Evolutionary conservation across 306 rosid species (phyloP), one percentile per base, ranked within the genome.

Genomic region (Hylodesmum podocarpum): DNA sequence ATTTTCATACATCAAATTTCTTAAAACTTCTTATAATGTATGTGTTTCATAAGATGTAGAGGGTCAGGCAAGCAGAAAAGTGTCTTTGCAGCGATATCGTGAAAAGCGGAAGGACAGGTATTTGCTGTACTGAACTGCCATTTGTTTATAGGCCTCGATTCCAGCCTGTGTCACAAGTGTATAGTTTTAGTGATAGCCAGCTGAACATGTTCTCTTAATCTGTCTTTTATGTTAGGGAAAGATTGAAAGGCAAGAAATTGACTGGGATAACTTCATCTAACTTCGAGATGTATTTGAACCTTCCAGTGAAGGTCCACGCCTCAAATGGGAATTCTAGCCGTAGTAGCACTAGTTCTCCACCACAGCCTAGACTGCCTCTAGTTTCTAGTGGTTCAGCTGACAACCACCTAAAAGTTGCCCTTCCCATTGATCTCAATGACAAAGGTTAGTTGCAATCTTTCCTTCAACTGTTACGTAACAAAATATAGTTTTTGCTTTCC

Each of bases 71-170:
- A 91, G 87, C 89, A 84, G 99, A 76, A 66, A 89, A 87, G 84
- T 84, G 73, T 92, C 90, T 3, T 44, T 96, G 86, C 94, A 96
- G 85, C 93, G 98, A 77, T 96, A 92, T 80, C 90, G 1, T 57
- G 98, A 92, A 81, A 96, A 96, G 91, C 85, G 91, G 70, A 96
- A 89, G 78, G 98, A 92, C 90, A 96, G 99, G 99, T 96, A 80
- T 28, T 74, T 25, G 75, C 72, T 40, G 69, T 37, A 24, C 57
- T 51, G 31, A 55, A 54, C 85, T 75, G 70, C 62, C 59, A 53
- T 79, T 71, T 77, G 68, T 79, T 68, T 67, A 53, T 47, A 49
- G 73, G 67, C 65, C 43, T 36, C 50, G 62, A 79, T 73, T 71
- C 49, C 53, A 24, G 65, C 79, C 53, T 49, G 19, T 68, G 25